Conservation (phyloP, 176 grass and related monocot genomes). For the Poa annua region DNA sequence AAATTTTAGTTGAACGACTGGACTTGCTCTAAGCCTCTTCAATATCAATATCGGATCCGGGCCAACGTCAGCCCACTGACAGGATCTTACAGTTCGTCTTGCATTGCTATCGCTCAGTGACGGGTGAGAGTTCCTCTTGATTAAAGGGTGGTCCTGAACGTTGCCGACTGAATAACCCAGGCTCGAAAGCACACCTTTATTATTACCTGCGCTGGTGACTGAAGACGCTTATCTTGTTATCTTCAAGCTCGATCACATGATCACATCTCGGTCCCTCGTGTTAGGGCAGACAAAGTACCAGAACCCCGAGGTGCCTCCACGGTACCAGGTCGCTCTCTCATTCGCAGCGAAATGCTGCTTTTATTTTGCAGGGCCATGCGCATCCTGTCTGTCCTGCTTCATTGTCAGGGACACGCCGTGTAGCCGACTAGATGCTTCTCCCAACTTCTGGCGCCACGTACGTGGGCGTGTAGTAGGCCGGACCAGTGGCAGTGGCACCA, state of each 20-base stretch:
- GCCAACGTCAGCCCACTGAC: no score
- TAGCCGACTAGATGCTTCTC: conserved; percentile 34
- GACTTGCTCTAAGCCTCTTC: no score
- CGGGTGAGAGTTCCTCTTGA: conserved; percentile 1
- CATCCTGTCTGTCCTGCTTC: neutral
- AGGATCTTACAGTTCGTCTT: no score
- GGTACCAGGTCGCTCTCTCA: neutral
- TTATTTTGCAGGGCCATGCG: neutral
- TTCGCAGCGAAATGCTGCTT: neutral
- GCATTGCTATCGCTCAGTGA: neutral
- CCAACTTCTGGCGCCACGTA: neutral
- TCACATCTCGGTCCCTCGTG: neutral
- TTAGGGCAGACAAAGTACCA: neutral
- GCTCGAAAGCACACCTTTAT: neutral
- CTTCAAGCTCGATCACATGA: neutral
- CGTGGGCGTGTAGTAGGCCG: neutral
- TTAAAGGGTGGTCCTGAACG: neutral
- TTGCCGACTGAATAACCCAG: neutral
- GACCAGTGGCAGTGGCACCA: neutral
- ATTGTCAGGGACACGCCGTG: neutral
- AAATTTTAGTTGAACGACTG: no score
- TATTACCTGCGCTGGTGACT: neutral
- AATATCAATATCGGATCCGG: no score
- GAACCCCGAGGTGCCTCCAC: conserved; percentile 23
- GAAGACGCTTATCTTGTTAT: neutral